Conservation (phyloP, 805 yeast species). For the Lachancea sp. region DNA sequence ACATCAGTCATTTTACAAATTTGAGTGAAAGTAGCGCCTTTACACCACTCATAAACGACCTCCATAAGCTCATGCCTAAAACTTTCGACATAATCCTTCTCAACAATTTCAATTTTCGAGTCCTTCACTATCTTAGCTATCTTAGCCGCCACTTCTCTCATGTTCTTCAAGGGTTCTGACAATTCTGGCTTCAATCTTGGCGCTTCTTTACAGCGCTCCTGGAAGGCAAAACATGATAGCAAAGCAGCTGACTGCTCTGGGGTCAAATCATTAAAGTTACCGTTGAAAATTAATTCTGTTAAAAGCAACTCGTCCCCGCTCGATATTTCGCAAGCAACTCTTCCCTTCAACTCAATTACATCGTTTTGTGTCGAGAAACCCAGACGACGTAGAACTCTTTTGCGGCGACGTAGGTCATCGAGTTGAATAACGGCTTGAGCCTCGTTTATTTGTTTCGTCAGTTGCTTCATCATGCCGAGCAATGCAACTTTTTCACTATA, state of each 20-base stretch:
- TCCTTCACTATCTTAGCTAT: conserved; percentile 87
- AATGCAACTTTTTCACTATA: conserved; percentile 61
- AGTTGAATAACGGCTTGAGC: conserved; percentile 90
- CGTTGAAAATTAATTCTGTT: conserved; percentile 91
- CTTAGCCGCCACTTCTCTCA: conserved; percentile 86
- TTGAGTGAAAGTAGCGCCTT: conserved; percentile 92
- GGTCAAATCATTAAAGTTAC: conserved; percentile 81
- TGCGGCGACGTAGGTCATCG: conserved; percentile 89
- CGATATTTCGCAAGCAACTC: conserved; percentile 95
- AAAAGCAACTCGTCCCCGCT: conserved; percentile 78
- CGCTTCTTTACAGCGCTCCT: conserved; percentile 85
- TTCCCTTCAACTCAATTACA: conserved; percentile 90
- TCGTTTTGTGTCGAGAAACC: conserved; percentile 85
- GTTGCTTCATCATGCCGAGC: conserved; percentile 48
- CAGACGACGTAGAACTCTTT: conserved; percentile 83
- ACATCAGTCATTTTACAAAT: conserved; percentile 99
- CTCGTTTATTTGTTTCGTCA: conserved; percentile 63
- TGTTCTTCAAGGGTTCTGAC: conserved; percentile 81
- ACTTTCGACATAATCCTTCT: conserved; percentile 85
- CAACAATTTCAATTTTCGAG: conserved; percentile 82
- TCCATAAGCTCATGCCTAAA: conserved; percentile 95
- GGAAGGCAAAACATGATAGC: conserved; percentile 92
- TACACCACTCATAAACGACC: conserved; percentile 94
- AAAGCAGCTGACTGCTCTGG: conserved; percentile 91
- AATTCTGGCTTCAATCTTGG: conserved; percentile 84